phyloP scores from a whole-genome alignment of 169 alveolate species.

The Plasmodium vivax region DNA sequence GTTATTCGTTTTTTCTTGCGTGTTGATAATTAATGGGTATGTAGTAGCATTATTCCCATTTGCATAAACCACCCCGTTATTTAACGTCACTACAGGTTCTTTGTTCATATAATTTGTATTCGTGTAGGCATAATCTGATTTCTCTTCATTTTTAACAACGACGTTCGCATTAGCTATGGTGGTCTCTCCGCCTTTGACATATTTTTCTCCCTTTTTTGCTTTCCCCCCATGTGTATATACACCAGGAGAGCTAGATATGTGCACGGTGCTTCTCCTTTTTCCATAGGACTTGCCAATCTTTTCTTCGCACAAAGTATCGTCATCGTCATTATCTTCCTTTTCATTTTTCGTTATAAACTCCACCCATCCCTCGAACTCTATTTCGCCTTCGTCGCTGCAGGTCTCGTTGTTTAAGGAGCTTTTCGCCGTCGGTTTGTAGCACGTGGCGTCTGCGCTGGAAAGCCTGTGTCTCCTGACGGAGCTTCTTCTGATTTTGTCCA shows the following conservation, averaged over 20 bases:
- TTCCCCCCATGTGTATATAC: not conserved
- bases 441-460: slow-evolving; percentile 34
- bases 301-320: not conserved
- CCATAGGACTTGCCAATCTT: not conserved
- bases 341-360: slow-evolving; percentile 62
- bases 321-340: slow-evolving; percentile 4
- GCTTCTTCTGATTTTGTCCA: not conserved
- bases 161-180: not conserved
- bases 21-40: slow-evolving; percentile 9
- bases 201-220: not conserved
- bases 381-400: slow-evolving; percentile 60
- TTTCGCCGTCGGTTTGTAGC: slow-evolving; percentile 12
- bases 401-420: slow-evolving; percentile 4
- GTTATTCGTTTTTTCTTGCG: slow-evolving; percentile 12
- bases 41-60: not conserved
- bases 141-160: not conserved
- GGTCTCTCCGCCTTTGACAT: not conserved
- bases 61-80: not conserved
- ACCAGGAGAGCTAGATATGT: not conserved
- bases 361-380: slow-evolving; percentile 73
- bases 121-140: slow-evolving; percentile 10
- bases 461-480: slow-evolving; percentile 29
- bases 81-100: not conserved
- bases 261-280: not conserved
- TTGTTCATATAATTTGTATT: slow-evolving; percentile 1